Percentiles rank a stretch among this genome's conserved stretches.
These are phyloP conservation scores for Penicillium aurantiogriseum DNA, from an alignment of 2,329 filamentous ascomycete genomes.

Conservation along the genomic window DNA sequence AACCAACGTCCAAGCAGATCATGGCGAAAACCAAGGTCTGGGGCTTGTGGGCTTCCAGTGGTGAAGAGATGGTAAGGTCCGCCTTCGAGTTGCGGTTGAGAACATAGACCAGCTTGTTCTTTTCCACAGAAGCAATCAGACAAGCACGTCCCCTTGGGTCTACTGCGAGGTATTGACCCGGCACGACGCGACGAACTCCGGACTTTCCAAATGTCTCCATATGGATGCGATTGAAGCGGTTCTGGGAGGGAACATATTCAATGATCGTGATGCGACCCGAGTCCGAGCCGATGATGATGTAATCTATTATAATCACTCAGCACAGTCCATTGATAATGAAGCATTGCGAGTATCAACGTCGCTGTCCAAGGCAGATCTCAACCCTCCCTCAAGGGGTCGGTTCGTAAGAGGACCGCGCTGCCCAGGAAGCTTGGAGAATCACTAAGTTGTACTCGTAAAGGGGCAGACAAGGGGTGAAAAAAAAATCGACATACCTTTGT, in stretches of 20 bases:
- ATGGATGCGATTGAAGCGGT: conserved; percentile 84
- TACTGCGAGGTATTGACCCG: conserved; percentile 91
- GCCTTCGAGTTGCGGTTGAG: conserved; percentile 93
- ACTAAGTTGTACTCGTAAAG: conserved; percentile 61
- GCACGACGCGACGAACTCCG: conserved; percentile 85
- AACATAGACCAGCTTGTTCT: conserved; percentile 99
- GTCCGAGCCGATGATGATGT: conserved; percentile 91
- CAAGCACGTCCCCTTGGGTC: conserved; percentile 96
- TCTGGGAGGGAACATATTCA: conserved; percentile 83
- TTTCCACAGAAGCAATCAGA: conserved; percentile 89
- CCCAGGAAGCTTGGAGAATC: conserved; percentile 63
- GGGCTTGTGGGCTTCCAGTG: conserved; percentile 90
- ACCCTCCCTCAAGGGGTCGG: conserved; percentile 28
- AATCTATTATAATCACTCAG: conserved; percentile 65
- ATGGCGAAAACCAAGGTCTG: conserved; percentile 87
- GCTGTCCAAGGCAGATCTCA: conserved; percentile 36
- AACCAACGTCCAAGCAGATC: conserved; percentile 88
- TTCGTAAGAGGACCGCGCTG: conserved; percentile 47
- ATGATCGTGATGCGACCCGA: conserved; percentile 92
- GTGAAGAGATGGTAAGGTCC: conserved; percentile 93
- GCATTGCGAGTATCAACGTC: conserved; percentile 31
- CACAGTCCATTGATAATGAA: conserved; percentile 33
- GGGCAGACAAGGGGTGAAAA: conserved; percentile 13
- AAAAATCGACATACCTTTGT: conserved; percentile 71
- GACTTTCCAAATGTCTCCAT: conserved; percentile 98